Conservation (phyloP, 495 filamentous ascomycete species). For the Cetradonia linearis region DNA sequence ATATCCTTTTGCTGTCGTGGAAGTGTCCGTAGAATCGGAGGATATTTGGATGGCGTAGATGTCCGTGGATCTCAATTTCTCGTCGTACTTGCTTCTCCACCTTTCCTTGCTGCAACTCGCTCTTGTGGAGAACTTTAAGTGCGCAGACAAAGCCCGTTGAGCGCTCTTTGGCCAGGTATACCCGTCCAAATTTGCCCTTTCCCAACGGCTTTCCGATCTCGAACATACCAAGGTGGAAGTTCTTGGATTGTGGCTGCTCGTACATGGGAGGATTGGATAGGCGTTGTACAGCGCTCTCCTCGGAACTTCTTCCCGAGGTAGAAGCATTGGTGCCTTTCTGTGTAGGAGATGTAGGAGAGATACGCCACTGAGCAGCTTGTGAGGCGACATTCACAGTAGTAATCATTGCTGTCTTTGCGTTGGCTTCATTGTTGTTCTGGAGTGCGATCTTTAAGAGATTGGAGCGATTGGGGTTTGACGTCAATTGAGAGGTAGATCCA, state of each 20-base stretch:
- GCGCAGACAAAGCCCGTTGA: conserved; percentile 88
- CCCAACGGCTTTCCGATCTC: conserved; percentile 93
- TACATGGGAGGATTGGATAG: conserved; percentile 45
- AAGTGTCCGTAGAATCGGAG: conserved; percentile 91
- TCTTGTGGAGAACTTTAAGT: conserved; percentile 93
- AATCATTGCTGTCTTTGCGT: conserved; percentile 43
- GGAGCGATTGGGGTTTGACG: conserved; percentile 50
- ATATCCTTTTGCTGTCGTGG: conserved; percentile 92
- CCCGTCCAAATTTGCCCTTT: conserved; percentile 95
- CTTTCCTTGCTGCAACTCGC: conserved; percentile 78
- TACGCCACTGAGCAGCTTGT: conserved; percentile 50
- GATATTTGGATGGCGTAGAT: conserved; percentile 93
- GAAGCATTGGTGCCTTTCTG: conserved; percentile 29
- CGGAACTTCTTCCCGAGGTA: conserved; percentile 38
- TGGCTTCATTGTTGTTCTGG: conserved; percentile 56
- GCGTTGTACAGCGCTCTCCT: conserved; percentile 48
- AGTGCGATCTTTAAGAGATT: conserved; percentile 75
- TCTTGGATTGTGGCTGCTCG: conserved; percentile 54
- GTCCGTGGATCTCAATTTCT: conserved; percentile 96
- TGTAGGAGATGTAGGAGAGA: conserved; percentile 31
- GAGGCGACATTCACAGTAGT: conserved; percentile 56
- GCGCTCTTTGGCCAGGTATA: conserved; percentile 89
- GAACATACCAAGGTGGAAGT: conserved; percentile 96
- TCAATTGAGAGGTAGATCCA: conserved; percentile 41
- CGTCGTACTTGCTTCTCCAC: conserved; percentile 96